A percentile compares a stretch with the other conserved stretches of the same genome.
Conservation (phyloP, 2,329 filamentous ascomycete species). For the Colletotrichum lini region DNA sequence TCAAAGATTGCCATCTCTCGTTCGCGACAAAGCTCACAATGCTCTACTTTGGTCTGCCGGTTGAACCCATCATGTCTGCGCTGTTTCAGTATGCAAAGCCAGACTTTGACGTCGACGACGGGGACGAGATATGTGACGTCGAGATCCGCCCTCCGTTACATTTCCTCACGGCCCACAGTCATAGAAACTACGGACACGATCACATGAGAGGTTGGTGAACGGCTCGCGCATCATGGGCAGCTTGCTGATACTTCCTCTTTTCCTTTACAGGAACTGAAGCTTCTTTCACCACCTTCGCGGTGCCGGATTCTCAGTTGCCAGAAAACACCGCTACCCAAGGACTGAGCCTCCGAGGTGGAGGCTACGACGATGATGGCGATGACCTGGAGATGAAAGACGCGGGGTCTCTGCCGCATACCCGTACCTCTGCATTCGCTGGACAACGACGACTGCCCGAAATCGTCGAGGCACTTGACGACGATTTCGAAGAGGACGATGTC, state of each 20-base stretch:
- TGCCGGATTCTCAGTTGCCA: conserved; percentile 25
- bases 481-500: neutral
- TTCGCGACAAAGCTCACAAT: conserved; percentile 60
- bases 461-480: neutral
- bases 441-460: neutral
- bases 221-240: too few relatives aligned
- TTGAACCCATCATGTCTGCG: conserved; percentile 53
- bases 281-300: conserved; percentile 27
- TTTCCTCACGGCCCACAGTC: conserved; percentile 50
- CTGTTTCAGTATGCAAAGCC: conserved; percentile 46
- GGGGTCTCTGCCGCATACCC: neutral
- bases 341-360: conserved; percentile 36
- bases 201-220: conserved; percentile 29
- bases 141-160: conserved; percentile 50
- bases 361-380: neutral
- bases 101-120: conserved; percentile 44
- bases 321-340: neutral
- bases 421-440: neutral
- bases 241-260: neutral
- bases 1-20: conserved; percentile 47
- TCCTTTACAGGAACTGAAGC: conserved; percentile 40
- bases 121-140: conserved; percentile 43
- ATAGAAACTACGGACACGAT: conserved; percentile 50
- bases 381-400: conserved; percentile 16
- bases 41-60: conserved; percentile 63